Evolutionary conservation across 2,329 filamentous ascomycete species (phyloP), one percentile per base, ranked within the genome.

Genomic region (Thielaviopsis punctulata): DNA sequence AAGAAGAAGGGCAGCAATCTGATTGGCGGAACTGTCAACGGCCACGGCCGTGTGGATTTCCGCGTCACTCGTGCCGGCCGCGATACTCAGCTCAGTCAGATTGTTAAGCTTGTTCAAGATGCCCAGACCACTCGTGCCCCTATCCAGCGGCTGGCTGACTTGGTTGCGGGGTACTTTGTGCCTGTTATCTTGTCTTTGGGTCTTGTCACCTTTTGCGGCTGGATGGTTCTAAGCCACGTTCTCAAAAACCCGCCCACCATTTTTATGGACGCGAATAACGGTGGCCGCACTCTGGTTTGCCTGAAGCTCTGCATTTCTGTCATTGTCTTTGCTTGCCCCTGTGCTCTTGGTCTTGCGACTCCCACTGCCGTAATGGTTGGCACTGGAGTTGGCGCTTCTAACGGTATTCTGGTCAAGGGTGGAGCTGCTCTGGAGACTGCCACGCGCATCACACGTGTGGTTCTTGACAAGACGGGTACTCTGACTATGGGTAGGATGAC

Each of bases 291-390:
- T 57, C 95, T 98, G 86, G 86, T 96, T 2, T 98, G 92, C 63
- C 72, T 96, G 57, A 93, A 96, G 70, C 80, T 98, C 15, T 96
- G 92, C 67, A 98, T 98, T 60, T 94, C 92, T 0, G 92, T 98
- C 58, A 94, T 98, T 62, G 92, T 96, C 19, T 95, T 98, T 65
- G 92, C 92, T 4, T 98, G 92, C 62, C 92, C 92, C 18, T 98
- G 92, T 63, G 92, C 92, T 1, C 78, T 98, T n/a, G 92, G 92
- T 52, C 75, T 98, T 18, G 89, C 88, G 22, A 96, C 92, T 1
- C 92, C 92, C 2, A 98, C 92, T 0, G 92, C 92, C 2, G 89
- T 98, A 63, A 96, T 98, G 92, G 92, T 98, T 25, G 92, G 92
- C 44, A 96, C 92, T n/a, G 92, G 92, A 55, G 81, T 95, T 27